phyloP scores from a whole-genome alignment of 768 basidiomycete genomes.

The Leccinellum rugosiceps region DNA sequence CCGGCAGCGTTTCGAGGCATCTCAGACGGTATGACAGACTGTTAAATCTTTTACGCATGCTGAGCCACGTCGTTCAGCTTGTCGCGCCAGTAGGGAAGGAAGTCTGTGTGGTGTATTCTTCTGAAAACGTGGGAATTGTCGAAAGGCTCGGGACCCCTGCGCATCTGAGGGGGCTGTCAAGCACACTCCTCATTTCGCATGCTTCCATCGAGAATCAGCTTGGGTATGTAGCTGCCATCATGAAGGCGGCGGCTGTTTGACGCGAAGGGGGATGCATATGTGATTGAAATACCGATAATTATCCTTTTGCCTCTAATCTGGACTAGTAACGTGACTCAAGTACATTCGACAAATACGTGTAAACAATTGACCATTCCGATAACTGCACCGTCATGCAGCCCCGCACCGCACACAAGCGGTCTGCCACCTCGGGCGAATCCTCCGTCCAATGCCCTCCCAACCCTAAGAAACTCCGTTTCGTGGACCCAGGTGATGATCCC shows the following conservation, averaged over 20 bases:
- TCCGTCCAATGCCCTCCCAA: slow-evolving; percentile 27
- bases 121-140: slow-evolving; percentile 42
- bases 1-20: slow-evolving; percentile 44
- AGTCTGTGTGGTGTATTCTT: slow-evolving; percentile 58
- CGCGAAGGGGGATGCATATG: background rate
- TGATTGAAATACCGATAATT: background rate
- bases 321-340: background rate
- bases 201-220: slow-evolving; percentile 57
- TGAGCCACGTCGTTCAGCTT: slow-evolving; percentile 41
- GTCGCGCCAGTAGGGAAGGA: slow-evolving; percentile 49
- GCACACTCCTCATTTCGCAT: slow-evolving; percentile 49
- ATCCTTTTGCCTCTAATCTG: background rate
- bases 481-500: slow-evolving; percentile 74
- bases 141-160: slow-evolving; percentile 50
- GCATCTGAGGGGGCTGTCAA: slow-evolving; percentile 41
- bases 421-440: slow-evolving; percentile 37
- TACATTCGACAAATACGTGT: slow-evolving; percentile 16
- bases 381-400: slow-evolving; percentile 29
- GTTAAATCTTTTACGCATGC: background rate
- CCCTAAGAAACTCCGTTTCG: slow-evolving; percentile 73
- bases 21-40: slow-evolving; percentile 47
- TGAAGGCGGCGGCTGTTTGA: slow-evolving; percentile 23
- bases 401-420: slow-evolving; percentile 42
- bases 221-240: slow-evolving; percentile 57
- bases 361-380: slow-evolving; percentile 14